Evolutionary conservation across 2,329 filamentous ascomycete genomes (phyloP), one percentile per base, ranked within the genome.

Genomic region (Fusarium marasasianum): DNA sequence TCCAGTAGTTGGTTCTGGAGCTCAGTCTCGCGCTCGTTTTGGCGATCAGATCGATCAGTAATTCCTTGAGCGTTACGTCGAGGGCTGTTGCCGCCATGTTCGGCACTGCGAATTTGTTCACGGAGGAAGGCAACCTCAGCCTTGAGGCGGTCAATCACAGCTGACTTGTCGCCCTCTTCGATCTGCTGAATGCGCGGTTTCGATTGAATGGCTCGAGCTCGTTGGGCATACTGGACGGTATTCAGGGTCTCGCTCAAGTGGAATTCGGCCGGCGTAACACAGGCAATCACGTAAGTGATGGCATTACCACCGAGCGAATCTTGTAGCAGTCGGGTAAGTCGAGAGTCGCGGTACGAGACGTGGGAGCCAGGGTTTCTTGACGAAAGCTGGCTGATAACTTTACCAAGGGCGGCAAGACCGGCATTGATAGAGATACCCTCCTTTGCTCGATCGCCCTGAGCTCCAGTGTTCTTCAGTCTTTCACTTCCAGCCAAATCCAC

Each of bases 221-320:
- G 91, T 84, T 98, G 96, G 12, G 96, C 96, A 83, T 99, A 99
- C 82, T 98, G 94, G 29, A 99, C 94, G 0, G 96, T 99, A 82
- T 99, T 99, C 66, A 99, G 86, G 0, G 97, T 98, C 84, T 99
- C 96, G 84, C 95, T 98, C 50, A 99, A 87, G 81, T 99, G 96
- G 80, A 99, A 99, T 81, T 98, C 95, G 20, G 96, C 94, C 0
- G 95, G 96, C 2, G 96, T 99, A 37, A 99, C 95, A 83, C 96
- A 99, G 14, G 96, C 96, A 84, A 99, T 96, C 96, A 99, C 98
- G 84, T 98, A 99, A 2, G 96, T 99, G 80, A 98, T 97, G 41
- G 96, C 96, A 81, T 97, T 98, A 9, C 96, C 96, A 65, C 96
- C 96, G 10, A 99, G 88, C 1, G 96, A 99, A 83, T 99, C 96